phyloP scores from a whole-genome alignment of 495 filamentous ascomycete genomes.

The Cudoniella acicularis region DNA sequence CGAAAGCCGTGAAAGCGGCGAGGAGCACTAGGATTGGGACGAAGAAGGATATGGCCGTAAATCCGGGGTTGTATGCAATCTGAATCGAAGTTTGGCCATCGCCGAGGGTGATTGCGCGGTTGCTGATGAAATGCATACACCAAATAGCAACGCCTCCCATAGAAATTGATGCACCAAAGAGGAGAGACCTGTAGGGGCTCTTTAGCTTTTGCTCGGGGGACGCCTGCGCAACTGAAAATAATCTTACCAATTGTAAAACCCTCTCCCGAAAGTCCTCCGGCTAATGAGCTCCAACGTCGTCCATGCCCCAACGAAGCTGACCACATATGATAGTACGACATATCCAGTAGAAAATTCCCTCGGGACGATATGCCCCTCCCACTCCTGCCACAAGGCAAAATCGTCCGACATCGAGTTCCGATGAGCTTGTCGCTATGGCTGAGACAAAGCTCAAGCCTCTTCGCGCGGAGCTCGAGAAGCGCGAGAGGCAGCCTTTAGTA shows the following conservation, averaged over 20 bases:
- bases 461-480: no score
- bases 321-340: conserved; percentile 70
- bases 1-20: conserved; percentile 64
- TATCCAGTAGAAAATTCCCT: conserved; percentile 58
- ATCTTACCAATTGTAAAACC: conserved; percentile 68
- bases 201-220: no score
- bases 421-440: no score
- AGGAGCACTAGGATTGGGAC: conserved; percentile 73
- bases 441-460: no score
- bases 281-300: conserved; percentile 83
- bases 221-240: not conserved
- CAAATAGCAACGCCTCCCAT: conserved; percentile 83
- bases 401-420: not conserved
- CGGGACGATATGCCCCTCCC: conserved; percentile 35
- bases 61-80: conserved; percentile 67
- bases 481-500: no score
- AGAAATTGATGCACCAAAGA: conserved; percentile 64
- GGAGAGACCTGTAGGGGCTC: conserved; percentile 53
- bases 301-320: conserved; percentile 71
- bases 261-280: conserved; percentile 62
- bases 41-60: conserved; percentile 76
- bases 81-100: conserved; percentile 58
- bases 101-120: conserved; percentile 69
- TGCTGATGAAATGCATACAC: conserved; percentile 77
- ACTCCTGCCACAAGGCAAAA: not conserved